Evolutionary conservation across 208 protist species (phyloP), one percentile per base, ranked within the genome.

Genomic region (Wallacemonas rigidus): DNA sequence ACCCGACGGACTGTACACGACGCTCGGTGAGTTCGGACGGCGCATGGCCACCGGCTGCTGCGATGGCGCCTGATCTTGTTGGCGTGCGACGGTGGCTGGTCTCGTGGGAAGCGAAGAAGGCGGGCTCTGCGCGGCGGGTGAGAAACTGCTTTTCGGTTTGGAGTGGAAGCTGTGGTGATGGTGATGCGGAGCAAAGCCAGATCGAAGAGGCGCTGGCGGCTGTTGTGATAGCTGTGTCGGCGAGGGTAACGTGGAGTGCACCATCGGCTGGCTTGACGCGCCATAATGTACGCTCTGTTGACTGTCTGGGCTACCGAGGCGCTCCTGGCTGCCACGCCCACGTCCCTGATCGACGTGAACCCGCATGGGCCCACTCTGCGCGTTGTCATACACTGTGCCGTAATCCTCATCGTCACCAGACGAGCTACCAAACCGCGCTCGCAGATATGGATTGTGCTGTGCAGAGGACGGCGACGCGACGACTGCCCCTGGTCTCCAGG

Each of bases 151-250:
- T 26, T 26, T 26, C 26, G 60, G 43, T 36, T 65, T 65, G 5
- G 43, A 39, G 43, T 65, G 60, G 26, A 65, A 65, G 60, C 60
- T 65, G 60, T 65, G 60, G n/a, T 65, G 60, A 35, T 65, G 60
- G 36, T 65, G 60, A 48, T 65, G 60, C 14, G 60, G 60, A 3
- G 43, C 41, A 26, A 65, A 36, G 60, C 60, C 60, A 44, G 57
- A 63, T 4, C 57, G 57, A 44, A n/a, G 9, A 4, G 9, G 57
- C 39, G 57, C 41, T 65, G 60, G 60, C 43, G 11, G 53, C 17
- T 15, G 15, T 17, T 57, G 53, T 7, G 53, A 26, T 17, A 36
- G 17, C 53, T 8, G 26, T 0, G 53, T 57, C 17, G 53, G 53
- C 53, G 53, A 57, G 5, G 53, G 26, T 7, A 57, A 17, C 11